Percentiles rank a stretch among this genome's conserved stretches.
These are phyloP conservation scores for Ceriops zippeliana DNA, from an alignment of 345 rosid species.

Conservation along the genomic window DNA sequence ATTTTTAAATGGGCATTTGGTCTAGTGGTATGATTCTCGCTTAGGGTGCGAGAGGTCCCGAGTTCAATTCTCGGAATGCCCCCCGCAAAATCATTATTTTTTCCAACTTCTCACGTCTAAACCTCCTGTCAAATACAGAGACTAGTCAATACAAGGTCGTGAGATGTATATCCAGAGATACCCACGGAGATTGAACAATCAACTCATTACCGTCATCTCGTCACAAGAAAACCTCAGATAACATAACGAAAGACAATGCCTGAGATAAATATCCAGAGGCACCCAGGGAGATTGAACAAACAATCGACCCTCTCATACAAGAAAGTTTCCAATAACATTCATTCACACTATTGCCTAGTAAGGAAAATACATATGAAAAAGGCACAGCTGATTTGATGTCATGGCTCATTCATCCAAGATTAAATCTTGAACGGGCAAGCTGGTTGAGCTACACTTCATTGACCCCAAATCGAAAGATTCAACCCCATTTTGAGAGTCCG, in stretches of 20 bases:
- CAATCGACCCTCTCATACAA: conserved; percentile 4
- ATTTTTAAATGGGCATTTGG: conserved; percentile 54
- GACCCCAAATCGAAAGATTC: conserved; percentile 26
- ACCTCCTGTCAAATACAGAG: too few relatives aligned
- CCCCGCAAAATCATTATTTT: background rate
- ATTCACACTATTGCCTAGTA: conserved; percentile 6
- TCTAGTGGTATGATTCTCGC: conserved; percentile 93
- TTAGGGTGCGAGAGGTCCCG: conserved; percentile 88
- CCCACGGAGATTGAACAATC: too few relatives aligned
- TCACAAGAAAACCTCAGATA: too few relatives aligned
- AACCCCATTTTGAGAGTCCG: conserved; percentile 28
- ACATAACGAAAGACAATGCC: too few relatives aligned
- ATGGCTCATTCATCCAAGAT: conserved; percentile 1
- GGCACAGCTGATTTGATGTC: background rate
- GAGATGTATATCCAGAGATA: too few relatives aligned
- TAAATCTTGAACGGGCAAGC: conserved; percentile 12
- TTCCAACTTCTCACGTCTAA: too few relatives aligned
- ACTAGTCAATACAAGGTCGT: too few relatives aligned
- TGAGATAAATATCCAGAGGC: too few relatives aligned
- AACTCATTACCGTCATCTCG: too few relatives aligned
- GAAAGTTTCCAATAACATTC: background rate
- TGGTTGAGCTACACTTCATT: conserved; percentile 27
- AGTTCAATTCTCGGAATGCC: conserved; percentile 80
- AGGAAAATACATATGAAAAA: background rate
- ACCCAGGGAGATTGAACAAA: background rate